phyloP scores from a whole-genome alignment of 2,329 filamentous ascomycete genomes.

The Alternaria conjuncta region DNA sequence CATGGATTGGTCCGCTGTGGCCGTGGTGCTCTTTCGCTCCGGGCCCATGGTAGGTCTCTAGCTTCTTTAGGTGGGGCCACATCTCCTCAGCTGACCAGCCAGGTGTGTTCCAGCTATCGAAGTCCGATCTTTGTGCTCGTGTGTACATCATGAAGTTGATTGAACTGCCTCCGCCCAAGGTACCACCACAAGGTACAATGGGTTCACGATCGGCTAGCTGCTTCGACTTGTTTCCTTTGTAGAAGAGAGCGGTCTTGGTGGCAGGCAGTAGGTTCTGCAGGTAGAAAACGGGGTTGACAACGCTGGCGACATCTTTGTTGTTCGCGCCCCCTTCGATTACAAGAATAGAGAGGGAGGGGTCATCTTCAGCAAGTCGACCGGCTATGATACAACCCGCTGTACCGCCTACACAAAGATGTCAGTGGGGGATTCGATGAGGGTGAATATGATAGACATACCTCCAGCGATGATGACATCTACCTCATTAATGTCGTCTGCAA shows the following conservation, averaged over 20 bases:
- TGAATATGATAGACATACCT: conserved; percentile 37
- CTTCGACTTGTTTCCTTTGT: conserved; percentile 55
- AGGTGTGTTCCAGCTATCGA: conserved; percentile 60
- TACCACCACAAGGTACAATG: conserved; percentile 54
- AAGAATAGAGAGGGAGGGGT: conserved; percentile 38
- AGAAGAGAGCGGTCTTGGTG: conserved; percentile 60
- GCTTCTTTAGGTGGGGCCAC: conserved; percentile 61
- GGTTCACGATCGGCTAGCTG: conserved; percentile 56
- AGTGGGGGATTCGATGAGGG: not conserved
- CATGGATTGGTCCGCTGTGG: conserved; percentile 60
- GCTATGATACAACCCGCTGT: conserved; percentile 56
- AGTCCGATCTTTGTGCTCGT: conserved; percentile 55
- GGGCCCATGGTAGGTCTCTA: conserved; percentile 64
- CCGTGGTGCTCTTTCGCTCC: conserved; percentile 59
- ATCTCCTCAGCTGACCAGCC: conserved; percentile 62
- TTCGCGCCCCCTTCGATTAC: conserved; percentile 63
- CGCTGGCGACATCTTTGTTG: conserved; percentile 58
- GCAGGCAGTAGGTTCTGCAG: conserved; percentile 56
- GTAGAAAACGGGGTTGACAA: conserved; percentile 61
- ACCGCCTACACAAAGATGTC: conserved; percentile 17
- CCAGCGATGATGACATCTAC: conserved; percentile 62
- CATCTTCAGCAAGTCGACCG: conserved; percentile 52
- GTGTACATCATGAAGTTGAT: conserved; percentile 55
- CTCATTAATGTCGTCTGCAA: conserved; percentile 50
- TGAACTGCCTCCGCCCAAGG: conserved; percentile 65